A percentile compares a stretch with the other conserved stretches of the same genome.
These are phyloP conservation scores for Russula sp. DNA, from an alignment of 768 basidiomycete species.

Conservation along the genomic window DNA sequence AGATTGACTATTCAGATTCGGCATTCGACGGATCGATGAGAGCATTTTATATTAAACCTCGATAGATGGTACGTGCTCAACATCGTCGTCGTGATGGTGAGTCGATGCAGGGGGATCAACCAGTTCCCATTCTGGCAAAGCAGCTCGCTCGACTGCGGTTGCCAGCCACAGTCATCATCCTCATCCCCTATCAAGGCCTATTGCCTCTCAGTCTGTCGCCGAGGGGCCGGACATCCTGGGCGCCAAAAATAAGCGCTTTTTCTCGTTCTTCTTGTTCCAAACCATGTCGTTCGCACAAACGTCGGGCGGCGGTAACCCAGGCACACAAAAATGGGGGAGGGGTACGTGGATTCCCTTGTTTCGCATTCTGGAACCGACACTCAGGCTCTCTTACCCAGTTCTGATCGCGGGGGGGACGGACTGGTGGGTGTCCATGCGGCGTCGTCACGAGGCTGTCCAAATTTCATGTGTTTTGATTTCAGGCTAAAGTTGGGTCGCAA, in stretches of 20 bases:
- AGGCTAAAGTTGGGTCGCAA: slow-evolving; percentile 28
- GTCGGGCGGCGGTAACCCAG: slow-evolving; percentile 20
- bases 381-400: slow-evolving; percentile 45
- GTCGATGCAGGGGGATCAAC: not conserved
- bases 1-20: slow-evolving; percentile 24
- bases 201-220: slow-evolving; percentile 1
- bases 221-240: slow-evolving; percentile 14
- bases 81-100: too few species aligned
- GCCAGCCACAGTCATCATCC: not conserved
- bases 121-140: slow-evolving; percentile 9
- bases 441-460: slow-evolving; percentile 29
- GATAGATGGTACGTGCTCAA: too few species aligned
- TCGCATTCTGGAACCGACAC: slow-evolving; percentile 21
- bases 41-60: not conserved
- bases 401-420: slow-evolving; percentile 84
- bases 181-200: not conserved
- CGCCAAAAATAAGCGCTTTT: slow-evolving; percentile 20
- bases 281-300: slow-evolving; percentile 27
- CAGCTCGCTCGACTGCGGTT: too few species aligned
- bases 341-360: slow-evolving; percentile 23
- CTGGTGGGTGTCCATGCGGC: slow-evolving; percentile 54
- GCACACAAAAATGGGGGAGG: slow-evolving; percentile 29
- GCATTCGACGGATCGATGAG: slow-evolving; percentile 21
- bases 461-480: slow-evolving; percentile 14
- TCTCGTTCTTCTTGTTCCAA: slow-evolving; percentile 25